Evolutionary conservation across 495 filamentous ascomycete genomes (phyloP).

Genomic region (Lindgomyces ingoldianus): DNA sequence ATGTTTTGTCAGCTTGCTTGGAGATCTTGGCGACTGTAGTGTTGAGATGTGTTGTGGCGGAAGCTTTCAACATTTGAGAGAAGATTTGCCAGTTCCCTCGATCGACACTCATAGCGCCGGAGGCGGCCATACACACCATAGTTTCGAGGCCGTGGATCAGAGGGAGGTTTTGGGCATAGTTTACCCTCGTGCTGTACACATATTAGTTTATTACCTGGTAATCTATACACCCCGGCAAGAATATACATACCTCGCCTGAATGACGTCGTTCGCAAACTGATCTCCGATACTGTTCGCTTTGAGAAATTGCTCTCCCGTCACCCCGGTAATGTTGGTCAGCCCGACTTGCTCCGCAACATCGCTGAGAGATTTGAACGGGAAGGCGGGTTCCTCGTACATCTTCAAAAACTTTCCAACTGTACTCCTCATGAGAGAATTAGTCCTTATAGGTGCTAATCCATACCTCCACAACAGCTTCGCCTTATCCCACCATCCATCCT

Average conservation of each 20-base stretch:
- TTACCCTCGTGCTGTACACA: conserved; percentile 72
- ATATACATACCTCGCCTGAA: conserved; percentile 64
- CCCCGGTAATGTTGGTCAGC: conserved; percentile 62
- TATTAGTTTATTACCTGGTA: conserved; percentile 1
- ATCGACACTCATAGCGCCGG: conserved; percentile 74
- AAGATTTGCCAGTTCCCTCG: conserved; percentile 98
- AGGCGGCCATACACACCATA: conserved; percentile 91
- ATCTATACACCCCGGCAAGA: not conserved
- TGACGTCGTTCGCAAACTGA: conserved; percentile 74
- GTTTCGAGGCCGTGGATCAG: conserved; percentile 87
- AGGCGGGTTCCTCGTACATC: conserved; percentile 78
- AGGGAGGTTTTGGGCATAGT: conserved; percentile 87
- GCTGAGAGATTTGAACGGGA: conserved; percentile 79
- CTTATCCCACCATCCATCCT: conserved; percentile 73
- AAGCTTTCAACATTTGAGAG: conserved; percentile 68
- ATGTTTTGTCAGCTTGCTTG: conserved; percentile 51
- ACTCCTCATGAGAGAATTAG: conserved; percentile 69
- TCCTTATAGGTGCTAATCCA: conserved; percentile 72
- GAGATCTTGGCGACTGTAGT: conserved; percentile 65
- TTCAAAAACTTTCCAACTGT: conserved; percentile 73
- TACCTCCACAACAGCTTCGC: conserved; percentile 83
- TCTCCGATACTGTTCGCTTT: conserved; percentile 64
- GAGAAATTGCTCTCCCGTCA: conserved; percentile 73
- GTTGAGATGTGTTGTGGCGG: conserved; percentile 66
- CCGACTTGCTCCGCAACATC: conserved; percentile 64